Evolutionary conservation across 2,329 filamentous ascomycete genomes (phyloP).

Genomic region (Aspergillus calidoustus): DNA sequence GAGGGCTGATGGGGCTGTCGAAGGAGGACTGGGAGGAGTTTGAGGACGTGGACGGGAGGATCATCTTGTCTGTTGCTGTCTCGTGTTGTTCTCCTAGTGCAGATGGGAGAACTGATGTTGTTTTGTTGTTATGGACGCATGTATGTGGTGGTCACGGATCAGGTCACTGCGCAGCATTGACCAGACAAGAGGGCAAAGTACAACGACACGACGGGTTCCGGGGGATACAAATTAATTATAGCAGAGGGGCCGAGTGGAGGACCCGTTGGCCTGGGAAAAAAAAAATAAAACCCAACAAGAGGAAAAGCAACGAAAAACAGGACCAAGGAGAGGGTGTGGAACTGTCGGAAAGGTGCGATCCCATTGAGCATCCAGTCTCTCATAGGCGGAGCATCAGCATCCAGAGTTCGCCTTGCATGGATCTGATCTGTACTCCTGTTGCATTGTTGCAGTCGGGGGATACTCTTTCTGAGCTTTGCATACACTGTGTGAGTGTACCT

Average conservation of each 20-base stretch:
- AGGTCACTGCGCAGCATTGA: slow-evolving; percentile 13
- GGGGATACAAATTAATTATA: slow-evolving; percentile 19
- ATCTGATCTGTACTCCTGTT: background rate
- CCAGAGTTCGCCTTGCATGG: background rate
- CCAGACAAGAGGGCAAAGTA: background rate
- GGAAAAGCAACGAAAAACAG: background rate
- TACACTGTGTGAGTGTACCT: background rate
- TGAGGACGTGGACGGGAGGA: slow-evolving; percentile 29
- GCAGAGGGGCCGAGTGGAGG: background rate
- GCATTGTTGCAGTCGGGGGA: background rate
- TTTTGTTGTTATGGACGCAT: slow-evolving; percentile 2
- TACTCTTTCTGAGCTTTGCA: background rate
- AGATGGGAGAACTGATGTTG: background rate
- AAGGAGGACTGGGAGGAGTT: slow-evolving; percentile 36
- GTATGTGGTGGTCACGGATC: background rate
- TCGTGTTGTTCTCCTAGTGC: background rate
- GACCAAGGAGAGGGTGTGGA: slow-evolving; percentile 15
- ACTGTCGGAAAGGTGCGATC: slow-evolving; percentile 8
- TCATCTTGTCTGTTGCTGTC: slow-evolving; percentile 24
- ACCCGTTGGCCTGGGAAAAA: slow-evolving; percentile 1
- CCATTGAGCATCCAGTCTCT: background rate
- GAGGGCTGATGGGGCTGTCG: slow-evolving; percentile 31
- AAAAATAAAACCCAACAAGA: slow-evolving; percentile 5
- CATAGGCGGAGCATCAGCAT: background rate
- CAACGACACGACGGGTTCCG: background rate